These are phyloP conservation scores for Septoria petroselini DNA, from an alignment of 2,329 filamentous ascomycete genomes.

Conservation along the genomic window DNA sequence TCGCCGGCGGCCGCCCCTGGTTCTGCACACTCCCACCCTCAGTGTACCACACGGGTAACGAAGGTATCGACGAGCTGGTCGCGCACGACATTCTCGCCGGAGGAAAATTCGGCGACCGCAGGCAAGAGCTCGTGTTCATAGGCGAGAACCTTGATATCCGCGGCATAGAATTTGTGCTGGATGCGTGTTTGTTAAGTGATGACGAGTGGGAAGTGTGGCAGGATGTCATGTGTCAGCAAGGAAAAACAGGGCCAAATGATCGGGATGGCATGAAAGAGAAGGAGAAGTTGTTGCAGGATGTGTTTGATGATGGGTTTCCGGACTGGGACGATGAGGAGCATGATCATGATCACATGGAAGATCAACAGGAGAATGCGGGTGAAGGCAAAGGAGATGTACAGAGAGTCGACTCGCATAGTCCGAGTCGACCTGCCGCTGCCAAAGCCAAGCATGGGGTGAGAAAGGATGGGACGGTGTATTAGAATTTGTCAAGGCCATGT, in stretches of 20 bases:
- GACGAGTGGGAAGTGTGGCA: slow-evolving; percentile 50
- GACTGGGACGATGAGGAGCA: slow-evolving; percentile 30
- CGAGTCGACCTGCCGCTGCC: slow-evolving; percentile 13
- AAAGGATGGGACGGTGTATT: slow-evolving; percentile 27
- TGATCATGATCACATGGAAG: slow-evolving; percentile 22
- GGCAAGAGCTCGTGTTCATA: slow-evolving; percentile 72
- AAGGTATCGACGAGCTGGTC: slow-evolving; percentile 49
- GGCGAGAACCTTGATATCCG: slow-evolving; percentile 60
- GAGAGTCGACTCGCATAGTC: slow-evolving; percentile 23
- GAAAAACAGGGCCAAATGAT: slow-evolving; percentile 23
- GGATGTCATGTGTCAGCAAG: slow-evolving; percentile 31
- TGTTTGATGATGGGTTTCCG: slow-evolving; percentile 37
- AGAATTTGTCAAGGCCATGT: too few species aligned
- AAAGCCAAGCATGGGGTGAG: slow-evolving; percentile 26
- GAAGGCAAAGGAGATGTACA: slow-evolving; percentile 2
- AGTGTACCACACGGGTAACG: slow-evolving; percentile 50
- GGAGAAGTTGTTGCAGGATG: slow-evolving; percentile 45
- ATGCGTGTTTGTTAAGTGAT: slow-evolving; percentile 61
- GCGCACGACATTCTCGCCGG: slow-evolving; percentile 47
- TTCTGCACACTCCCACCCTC: slow-evolving; percentile 58
- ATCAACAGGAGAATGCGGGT: slow-evolving; percentile 26
- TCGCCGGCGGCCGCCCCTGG: slow-evolving; percentile 56
- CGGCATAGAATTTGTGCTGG: slow-evolving; percentile 53
- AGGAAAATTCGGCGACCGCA: slow-evolving; percentile 62
- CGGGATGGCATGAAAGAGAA: slow-evolving; percentile 22